These are phyloP conservation scores for Drosera capensis DNA, from an alignment of 148 eudicot species.

Conservation along the genomic window DNA sequence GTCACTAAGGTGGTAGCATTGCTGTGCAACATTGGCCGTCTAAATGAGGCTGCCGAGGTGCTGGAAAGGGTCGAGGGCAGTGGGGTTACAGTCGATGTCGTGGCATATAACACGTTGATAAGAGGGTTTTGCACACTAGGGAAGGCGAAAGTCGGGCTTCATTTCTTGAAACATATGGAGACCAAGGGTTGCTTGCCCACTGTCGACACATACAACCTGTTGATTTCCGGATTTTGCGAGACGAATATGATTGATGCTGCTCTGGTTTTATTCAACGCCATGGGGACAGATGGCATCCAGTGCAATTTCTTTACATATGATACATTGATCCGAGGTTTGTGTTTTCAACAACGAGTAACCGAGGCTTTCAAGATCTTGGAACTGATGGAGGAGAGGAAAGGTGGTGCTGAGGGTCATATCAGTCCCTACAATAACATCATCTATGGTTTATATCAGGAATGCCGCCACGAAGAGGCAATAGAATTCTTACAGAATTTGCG, in stretches of 20 bases:
- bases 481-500: slow-evolving; percentile 49
- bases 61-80: slow-evolving; percentile 49
- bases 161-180: slow-evolving; percentile 77
- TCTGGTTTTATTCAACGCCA: slow-evolving; percentile 66
- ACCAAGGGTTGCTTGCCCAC: slow-evolving; percentile 69
- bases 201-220: slow-evolving; percentile 55
- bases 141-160: slow-evolving; percentile 48
- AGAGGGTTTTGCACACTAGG: slow-evolving; percentile 51
- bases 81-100: slow-evolving; percentile 60
- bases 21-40: slow-evolving; percentile 52
- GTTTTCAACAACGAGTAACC: slow-evolving; percentile 39
- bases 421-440: slow-evolving; percentile 67
- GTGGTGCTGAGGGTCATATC: slow-evolving; percentile 29
- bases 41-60: slow-evolving; percentile 58
- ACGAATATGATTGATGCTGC: slow-evolving; percentile 42
- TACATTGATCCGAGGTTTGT: slow-evolving; percentile 44
- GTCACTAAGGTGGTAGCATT: slow-evolving; percentile 50
- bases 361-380: slow-evolving; percentile 61
- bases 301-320: slow-evolving; percentile 54
- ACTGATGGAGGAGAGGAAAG: slow-evolving; percentile 47
- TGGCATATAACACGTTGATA: slow-evolving; percentile 69
- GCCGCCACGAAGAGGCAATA: slow-evolving; percentile 30
- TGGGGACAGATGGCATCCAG: slow-evolving; percentile 50
- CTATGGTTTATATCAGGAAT: slow-evolving; percentile 52
- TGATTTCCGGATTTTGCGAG: slow-evolving; percentile 62